Evolutionary conservation across 208 protist genomes (phyloP).

Genomic region (Leishmania tropica): DNA sequence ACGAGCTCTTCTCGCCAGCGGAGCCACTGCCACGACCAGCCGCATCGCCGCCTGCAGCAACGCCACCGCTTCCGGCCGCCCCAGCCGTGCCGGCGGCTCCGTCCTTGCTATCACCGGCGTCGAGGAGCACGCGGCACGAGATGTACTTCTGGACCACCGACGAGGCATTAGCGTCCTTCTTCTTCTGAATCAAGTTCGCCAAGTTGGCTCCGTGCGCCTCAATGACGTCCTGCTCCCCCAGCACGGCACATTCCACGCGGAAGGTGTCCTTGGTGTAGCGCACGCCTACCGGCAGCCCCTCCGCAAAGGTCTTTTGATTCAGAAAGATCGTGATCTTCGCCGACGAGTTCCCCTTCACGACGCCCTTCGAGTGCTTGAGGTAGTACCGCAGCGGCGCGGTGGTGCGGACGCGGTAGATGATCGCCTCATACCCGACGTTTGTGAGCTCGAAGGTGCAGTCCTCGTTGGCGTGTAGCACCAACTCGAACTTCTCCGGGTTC

Average conservation of each 20-base stretch:
- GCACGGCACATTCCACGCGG: conserved; percentile 67
- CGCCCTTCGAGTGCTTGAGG: conserved; percentile 79
- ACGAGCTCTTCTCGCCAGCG: background rate
- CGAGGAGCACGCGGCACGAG: conserved; percentile 43
- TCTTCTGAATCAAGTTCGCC: conserved; percentile 63
- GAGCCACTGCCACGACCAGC: conserved; percentile 4
- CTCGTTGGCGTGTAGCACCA: conserved; percentile 58
- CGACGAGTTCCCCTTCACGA: conserved; percentile 66
- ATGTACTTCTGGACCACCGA: conserved; percentile 59
- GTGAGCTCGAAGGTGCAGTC: conserved; percentile 75
- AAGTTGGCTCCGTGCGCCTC: conserved; percentile 67
- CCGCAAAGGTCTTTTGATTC: conserved; percentile 42
- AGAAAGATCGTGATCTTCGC: conserved; percentile 64
- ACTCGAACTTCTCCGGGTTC: conserved; percentile 57
- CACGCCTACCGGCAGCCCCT: conserved; percentile 10
- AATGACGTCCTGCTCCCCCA: conserved; percentile 60
- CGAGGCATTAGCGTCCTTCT: conserved; percentile 46
- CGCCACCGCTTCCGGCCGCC: background rate
- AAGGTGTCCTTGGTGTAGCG: conserved; percentile 69
- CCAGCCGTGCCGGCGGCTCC: background rate
- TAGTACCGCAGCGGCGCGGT: conserved; percentile 71
- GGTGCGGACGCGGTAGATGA: conserved; percentile 78
- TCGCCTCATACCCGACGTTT: conserved; percentile 74
- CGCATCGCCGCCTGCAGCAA: background rate
- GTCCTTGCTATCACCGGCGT: conserved; percentile 16